Evolutionary conservation across 768 basidiomycete species (phyloP), one percentile per base, ranked within the genome.

Genomic region (Saitozyma podzolica): DNA sequence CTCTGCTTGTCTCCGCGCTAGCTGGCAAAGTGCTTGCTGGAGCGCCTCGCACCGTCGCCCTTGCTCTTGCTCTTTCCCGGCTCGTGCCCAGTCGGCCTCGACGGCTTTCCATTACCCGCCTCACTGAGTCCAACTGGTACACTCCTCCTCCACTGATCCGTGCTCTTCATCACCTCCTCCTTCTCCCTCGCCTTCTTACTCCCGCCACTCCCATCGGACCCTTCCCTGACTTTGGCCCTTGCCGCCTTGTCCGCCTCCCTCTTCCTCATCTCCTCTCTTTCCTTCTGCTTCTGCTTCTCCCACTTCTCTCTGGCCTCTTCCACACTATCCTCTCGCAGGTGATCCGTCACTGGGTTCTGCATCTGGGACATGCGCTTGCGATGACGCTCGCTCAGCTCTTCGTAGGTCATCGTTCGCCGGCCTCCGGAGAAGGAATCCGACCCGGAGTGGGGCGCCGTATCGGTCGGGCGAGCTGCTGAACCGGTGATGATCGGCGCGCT

Each of bases 381-480:
- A 70, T 95, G 92, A 16, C 92, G 83, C 68, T 91, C 90, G 52
- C 86, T 87, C 40, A 95, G 83, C 75, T 95, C 91, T 78, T 94
- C 92, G 75, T 89, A 91, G 1, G 92, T 91, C 61, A 86, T 85
- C 37, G 87, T 47, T 47, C 45, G 13, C 2, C n/a, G 45, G n/a
- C 45, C 45, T 13, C 11, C 45, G 45, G 45, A 47, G 11, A 13
- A 17, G 13, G 45, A 3, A 47, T 3, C 45, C 13, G 11, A 47
- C 13, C n/a, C 45, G 45, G 8, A 19, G 13, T 16, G 58, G 17
- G 9, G 19, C 8, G 16, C 6, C 19, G 45, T 14, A 29, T 40
- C 29, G 39, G n/a, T 9, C 11, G 41, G 19, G 41, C 17, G 52
- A 51, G 55, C 54, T 9, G 59, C 66, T 13, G 62, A 63, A 13